Evolutionary conservation across 148 eudicot genomes (phyloP), one percentile per base, ranked within the genome.

Genomic region (Silene latifolia): DNA sequence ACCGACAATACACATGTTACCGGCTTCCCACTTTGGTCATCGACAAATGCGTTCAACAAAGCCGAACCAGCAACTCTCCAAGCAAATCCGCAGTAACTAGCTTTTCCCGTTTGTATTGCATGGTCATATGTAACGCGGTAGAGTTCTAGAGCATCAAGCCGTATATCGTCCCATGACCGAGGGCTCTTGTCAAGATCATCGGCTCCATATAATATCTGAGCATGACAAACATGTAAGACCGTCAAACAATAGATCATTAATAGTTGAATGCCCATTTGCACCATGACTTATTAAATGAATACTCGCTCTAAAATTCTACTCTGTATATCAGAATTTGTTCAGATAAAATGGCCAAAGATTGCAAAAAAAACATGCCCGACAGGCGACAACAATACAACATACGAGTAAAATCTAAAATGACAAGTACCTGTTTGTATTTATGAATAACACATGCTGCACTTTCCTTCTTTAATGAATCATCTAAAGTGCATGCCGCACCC

Each of bases 11-110:
- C 2, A 62, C 74, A 70, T 60, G 32, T 44, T n/a, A 48, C 11
- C 14, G 69, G 54, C 13, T 61, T 77, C 51, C 61, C 79, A 0
- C 35, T 35, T 25, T 77, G 79, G 17, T 23, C 74, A 21, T 69
- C 74, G 4, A 27, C 21, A 17, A 76, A 60, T 10, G 13, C 56
- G 32, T 71, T 77, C 39, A 62, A n/a, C 70, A 77, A 29, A 4
- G 70, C 74, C 59, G 57, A 25, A 48, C 91, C 89, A 1, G 96
- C 98, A 14, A 90, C 89, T 74, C 46, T 90, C 98, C 96, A 93
- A 0, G 88, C 93, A 83, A 90, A 93, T 6, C 80, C 77, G 29
- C 98, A 93, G n/a, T 72, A 70, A 0, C 19, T 57, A 3, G 76
- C 84, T 7, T 71, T 53, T 0, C 42, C 23, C 1, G 0, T 7